Conservation (phyloP, 169 alveolate species). For the Eimeria sp. region DNA sequence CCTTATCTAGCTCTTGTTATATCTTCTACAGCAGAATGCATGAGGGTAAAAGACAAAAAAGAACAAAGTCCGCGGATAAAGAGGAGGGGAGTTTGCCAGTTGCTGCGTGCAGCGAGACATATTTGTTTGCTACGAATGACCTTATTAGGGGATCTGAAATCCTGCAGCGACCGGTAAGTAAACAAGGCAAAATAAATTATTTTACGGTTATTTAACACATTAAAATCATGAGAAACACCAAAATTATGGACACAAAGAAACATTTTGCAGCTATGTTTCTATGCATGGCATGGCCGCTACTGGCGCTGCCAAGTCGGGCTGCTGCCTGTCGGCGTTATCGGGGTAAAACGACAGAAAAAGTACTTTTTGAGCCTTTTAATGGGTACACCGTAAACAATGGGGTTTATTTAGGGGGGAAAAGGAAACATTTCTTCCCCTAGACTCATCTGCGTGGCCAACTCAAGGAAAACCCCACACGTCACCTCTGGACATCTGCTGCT, state of each 20-base stretch:
- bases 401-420: background rate
- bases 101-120: background rate
- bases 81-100: background rate
- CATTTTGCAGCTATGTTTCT: background rate
- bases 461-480: background rate
- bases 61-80: background rate
- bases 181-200: background rate
- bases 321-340: background rate
- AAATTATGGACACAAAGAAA: background rate
- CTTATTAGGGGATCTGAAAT: background rate
- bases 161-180: background rate
- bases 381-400: background rate
- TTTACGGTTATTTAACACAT: background rate
- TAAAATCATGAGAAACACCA: background rate
- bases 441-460: background rate
- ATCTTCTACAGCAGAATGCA: too few species aligned
- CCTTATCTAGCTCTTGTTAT: background rate
- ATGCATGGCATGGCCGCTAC: background rate
- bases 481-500: background rate
- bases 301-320: conserved; percentile 12
- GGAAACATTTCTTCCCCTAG: background rate
- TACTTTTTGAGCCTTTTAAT: background rate
- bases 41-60: background rate
- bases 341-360: background rate
- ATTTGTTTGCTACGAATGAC: too few species aligned